Conservation (phyloP, 768 basidiomycete species). For the Leccinum disarticulatum region DNA sequence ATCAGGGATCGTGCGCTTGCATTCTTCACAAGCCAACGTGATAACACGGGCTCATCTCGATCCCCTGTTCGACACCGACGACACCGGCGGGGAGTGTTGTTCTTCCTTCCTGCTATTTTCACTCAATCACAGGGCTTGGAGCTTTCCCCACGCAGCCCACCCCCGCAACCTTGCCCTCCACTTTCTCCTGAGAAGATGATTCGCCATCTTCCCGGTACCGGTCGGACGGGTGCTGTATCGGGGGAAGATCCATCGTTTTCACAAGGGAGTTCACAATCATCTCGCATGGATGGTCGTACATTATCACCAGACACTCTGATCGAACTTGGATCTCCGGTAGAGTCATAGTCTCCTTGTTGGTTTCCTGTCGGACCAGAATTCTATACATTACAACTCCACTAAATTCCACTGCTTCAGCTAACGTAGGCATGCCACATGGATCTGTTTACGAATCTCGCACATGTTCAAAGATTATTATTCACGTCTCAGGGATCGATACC, state of each 20-base stretch:
- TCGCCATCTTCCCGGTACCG: conserved; percentile 37
- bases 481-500: conserved; percentile 1
- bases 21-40: conserved; percentile 44
- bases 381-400: conserved; percentile 28
- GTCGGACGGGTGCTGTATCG: conserved; percentile 29
- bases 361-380: conserved; percentile 9
- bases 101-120: conserved; percentile 83
- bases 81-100: conserved; percentile 62
- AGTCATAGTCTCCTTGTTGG: conserved; percentile 21
- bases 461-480: conserved; percentile 13
- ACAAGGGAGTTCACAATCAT: conserved; percentile 32
- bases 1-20: conserved; percentile 54
- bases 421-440: conserved; percentile 11
- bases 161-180: conserved; percentile 26
- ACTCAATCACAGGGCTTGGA: conserved; percentile 42
- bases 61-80: conserved; percentile 48
- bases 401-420: conserved; percentile 35
- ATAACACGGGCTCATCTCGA: conserved; percentile 39
- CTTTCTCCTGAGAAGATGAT: conserved; percentile 48
- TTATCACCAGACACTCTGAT: conserved; percentile 30
- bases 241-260: conserved; percentile 22
- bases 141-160: conserved; percentile 31
- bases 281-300: conserved; percentile 28
- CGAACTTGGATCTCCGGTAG: conserved; percentile 26
- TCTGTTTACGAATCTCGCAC: conserved; percentile 13